A percentile compares a stretch with the other conserved stretches of the same genome.
Evolutionary conservation across 2,329 filamentous ascomycete species (phyloP).

Genomic region (Phoma sp.): DNA sequence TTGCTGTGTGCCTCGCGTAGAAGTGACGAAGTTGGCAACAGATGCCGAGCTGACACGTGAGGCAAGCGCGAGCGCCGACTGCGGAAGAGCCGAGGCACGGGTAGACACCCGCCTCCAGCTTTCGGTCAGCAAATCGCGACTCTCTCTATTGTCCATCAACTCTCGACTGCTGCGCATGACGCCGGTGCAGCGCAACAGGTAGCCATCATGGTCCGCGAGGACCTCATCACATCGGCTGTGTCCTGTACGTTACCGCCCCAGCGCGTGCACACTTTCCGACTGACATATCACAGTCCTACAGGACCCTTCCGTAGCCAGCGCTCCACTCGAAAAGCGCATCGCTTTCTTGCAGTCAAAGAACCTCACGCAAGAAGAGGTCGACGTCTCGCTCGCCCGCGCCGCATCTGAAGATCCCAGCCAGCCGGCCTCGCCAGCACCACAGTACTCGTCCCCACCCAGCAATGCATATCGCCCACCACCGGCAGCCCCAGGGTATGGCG

Average conservation of each 20-base stretch:
- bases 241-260: conserved; percentile 54
- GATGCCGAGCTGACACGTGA: conserved; percentile 16
- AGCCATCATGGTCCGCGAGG: conserved; percentile 87
- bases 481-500: conserved; percentile 57
- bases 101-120: conserved; percentile 6
- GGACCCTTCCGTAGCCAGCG: conserved; percentile 87
- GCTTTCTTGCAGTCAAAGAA: conserved; percentile 97
- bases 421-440: conserved; percentile 56
- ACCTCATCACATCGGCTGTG: conserved; percentile 81
- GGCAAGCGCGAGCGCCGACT: conserved; percentile 3
- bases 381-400: conserved; percentile 78
- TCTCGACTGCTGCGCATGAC: conserved; percentile 11
- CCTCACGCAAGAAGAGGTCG: conserved; percentile 93
- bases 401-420: conserved; percentile 60
- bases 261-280: conserved; percentile 9
- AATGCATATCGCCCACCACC: conserved; percentile 56
- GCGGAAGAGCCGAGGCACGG: conserved; percentile 19
- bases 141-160: conserved; percentile 1
- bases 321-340: conserved; percentile 90
- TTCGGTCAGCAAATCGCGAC: conserved; percentile 12
- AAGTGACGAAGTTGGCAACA: conserved; percentile 12
- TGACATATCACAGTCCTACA: conserved; percentile 73
- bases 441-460: conserved; percentile 50
- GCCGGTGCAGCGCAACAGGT: conserved; percentile 22
- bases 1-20: conserved; percentile 7